A percentile compares a stretch with the other conserved stretches of the same genome.
phyloP scores from a whole-genome alignment of 2,329 filamentous ascomycete species.

The Stagonosporopsis vannaccii region DNA sequence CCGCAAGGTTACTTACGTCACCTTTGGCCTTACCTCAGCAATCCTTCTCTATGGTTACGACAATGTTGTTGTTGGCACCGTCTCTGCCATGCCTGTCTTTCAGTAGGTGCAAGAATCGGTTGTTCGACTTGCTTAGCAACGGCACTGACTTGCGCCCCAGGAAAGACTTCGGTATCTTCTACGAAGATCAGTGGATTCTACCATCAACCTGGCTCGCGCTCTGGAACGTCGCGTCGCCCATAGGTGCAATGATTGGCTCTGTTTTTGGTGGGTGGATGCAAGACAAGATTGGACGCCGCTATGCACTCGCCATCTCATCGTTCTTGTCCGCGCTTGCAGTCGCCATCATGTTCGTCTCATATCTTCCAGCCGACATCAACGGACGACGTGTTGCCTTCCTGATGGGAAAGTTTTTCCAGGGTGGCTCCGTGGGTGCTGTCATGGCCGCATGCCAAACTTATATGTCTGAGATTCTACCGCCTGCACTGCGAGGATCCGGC shows the following conservation, averaged over 20 bases:
- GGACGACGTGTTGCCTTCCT: slow-evolving; percentile 49
- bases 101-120: slow-evolving; percentile 37
- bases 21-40: slow-evolving; percentile 34
- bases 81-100: slow-evolving; percentile 40
- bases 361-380: slow-evolving; percentile 31
- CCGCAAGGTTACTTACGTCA: slow-evolving; percentile 34
- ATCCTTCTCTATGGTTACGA: slow-evolving; percentile 43
- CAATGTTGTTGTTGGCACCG: slow-evolving; percentile 40
- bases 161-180: slow-evolving; percentile 35
- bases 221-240: slow-evolving; percentile 37
- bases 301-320: slow-evolving; percentile 29
- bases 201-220: slow-evolving; percentile 40
- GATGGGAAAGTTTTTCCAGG: slow-evolving; percentile 56
- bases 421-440: slow-evolving; percentile 55
- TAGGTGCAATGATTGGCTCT: slow-evolving; percentile 40
- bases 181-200: slow-evolving; percentile 37
- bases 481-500: slow-evolving; percentile 55
- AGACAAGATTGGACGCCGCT: slow-evolving; percentile 36
- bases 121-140: not conserved
- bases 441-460: slow-evolving; percentile 54
- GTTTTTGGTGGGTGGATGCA: slow-evolving; percentile 37
- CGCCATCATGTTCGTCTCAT: slow-evolving; percentile 40
- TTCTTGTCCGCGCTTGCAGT: slow-evolving; percentile 40
- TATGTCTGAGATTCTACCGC: slow-evolving; percentile 60
- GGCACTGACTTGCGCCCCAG: slow-evolving; percentile 16